These are phyloP conservation scores for Trichothecium roseum DNA, from an alignment of 2,329 filamentous ascomycete genomes.

Conservation along the genomic window DNA sequence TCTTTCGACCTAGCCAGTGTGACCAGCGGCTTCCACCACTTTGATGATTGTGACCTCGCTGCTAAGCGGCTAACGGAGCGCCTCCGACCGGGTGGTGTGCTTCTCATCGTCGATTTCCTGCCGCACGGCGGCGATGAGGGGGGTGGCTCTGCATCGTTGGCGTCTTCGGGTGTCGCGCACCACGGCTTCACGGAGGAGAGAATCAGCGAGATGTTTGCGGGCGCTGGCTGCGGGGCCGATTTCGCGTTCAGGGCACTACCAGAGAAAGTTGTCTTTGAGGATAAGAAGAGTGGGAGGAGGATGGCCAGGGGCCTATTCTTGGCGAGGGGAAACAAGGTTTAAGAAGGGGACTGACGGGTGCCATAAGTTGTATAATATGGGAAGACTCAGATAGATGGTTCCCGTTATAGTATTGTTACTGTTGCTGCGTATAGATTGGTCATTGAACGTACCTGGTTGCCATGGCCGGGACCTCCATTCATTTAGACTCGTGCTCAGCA, in stretches of 20 bases:
- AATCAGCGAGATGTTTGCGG: constrained; percentile 11
- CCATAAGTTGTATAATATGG: no score
- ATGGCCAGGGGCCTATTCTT: constrained; percentile 33
- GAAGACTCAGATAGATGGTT: no score
- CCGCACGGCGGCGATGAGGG: neutral
- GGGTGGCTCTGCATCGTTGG: neutral
- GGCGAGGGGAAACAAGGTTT: constrained; percentile 35
- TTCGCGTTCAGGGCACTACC: constrained; percentile 48
- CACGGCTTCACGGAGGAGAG: constrained; percentile 15
- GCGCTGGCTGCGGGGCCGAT: constrained; percentile 28
- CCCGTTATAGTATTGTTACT: neutral
- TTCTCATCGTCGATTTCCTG: constrained; percentile 23
- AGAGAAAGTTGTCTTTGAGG: constrained; percentile 34
- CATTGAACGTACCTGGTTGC: no score
- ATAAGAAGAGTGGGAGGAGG: constrained; percentile 17
- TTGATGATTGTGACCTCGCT: constrained; percentile 16
- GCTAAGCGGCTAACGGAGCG: constrained; percentile 15
- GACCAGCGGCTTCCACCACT: constrained; percentile 24
- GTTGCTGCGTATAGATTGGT: no score
- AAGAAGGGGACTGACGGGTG: no score
- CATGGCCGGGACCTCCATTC: no score
- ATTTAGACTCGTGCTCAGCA: no score
- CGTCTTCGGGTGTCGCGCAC: constrained; percentile 6
- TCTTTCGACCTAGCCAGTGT: constrained; percentile 22
- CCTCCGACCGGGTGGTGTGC: constrained; percentile 16